Base-by-base conservation (phyloP, 2,329 filamentous ascomycete species). In the Colletotrichum liaoningense region DNA sequence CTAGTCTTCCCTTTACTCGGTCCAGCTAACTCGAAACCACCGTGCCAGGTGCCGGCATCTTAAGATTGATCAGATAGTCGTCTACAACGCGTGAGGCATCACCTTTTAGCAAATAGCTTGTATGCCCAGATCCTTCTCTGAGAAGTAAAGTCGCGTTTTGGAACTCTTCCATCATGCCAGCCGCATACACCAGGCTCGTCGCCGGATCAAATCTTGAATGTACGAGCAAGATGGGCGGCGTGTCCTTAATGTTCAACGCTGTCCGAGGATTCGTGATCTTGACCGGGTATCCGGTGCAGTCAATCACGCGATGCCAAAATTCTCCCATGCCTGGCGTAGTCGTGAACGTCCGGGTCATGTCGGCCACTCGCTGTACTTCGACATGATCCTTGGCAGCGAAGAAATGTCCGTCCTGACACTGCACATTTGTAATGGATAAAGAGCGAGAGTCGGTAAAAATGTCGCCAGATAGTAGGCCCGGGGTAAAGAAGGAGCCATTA, bases 321-420 rank as follows among this genome's bases (percentile, higher is more conserved):
- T 65, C 66, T 1, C 54, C 66, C 70, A 73, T 73, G 0, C 70
- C 70, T 14, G 70, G 70, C 3, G 70, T 73, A 1, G 19, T 16
- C 7, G 70, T 69, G 22, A 73, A 60, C 0, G 66, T 54, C 1
- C 66, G 60, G 6, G 70, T 73, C 70, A 70, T 70, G 1, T 73
- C 70, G 2, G 70, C 70, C 0, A 73, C 55, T 7, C 33, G 22
- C 46, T 69, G 52, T 2, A 73, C 70, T 14, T 73, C 70, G 16
- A 73, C 1, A 16, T 73, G 66, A 26, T 52, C 52, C 12, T 69
- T 70, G 0, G 70, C 70, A 22, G 70, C 59, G 46, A 73, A 64
- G 66, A 73, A 73, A 12, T 73, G 70, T 1, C 70, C 70, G 12
- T 73, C 66, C 24, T 69, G 55, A 19, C 70, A 73, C 16, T 73